Evolutionary conservation across 2,329 filamentous ascomycete genomes (phyloP), one percentile per base, ranked within the genome.

Genomic region (Pseudogymnoascus sp.): DNA sequence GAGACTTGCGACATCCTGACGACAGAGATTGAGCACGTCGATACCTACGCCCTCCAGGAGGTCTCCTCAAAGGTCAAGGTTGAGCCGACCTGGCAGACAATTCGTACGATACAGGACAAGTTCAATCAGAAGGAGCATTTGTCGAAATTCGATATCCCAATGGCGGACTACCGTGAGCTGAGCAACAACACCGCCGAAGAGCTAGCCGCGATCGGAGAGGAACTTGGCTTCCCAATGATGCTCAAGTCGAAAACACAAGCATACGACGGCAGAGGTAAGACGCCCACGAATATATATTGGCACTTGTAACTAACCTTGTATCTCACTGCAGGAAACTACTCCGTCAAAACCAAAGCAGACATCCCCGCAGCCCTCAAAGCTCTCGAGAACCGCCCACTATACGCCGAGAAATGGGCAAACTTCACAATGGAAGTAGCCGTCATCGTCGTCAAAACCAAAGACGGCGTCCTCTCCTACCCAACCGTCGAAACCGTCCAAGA

Each of bases 401-500:
- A 97, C 71, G 92, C 91, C 0, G 93, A 97, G 77, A 90, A 90
- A 75, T 97, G 89, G 84, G 88, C 90, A 11, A 83, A 90, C 21
- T 97, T 97, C 75, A 83, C 83, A 69, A 87, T 89, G 77, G 93
- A 97, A 77, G 79, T 97, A 62, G 90, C 94, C 4, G 92, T 96
- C 68, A 96, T 97, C 86, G 93, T 97, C 7, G 85, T 97, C 63
- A 90, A 96, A 71, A 96, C 90, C 0, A 89, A 92, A 71, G 86
- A 95, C 67, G 76, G 78, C 4, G 80, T 84, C 40, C 78, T 92
- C 33, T 85, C 92, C 4, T 97, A 94, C 73, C 92, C 94, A 0
- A 89, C 88, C 0, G 92, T 97, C 1, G 94, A 99, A 78, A 97
- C 93, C 0, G 84, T 97, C 31, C 94, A 99, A 70, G 91, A 97